Percentiles rank a stretch among this genome's conserved stretches.
phyloP scores from a whole-genome alignment of 1,284 basidiomycete species.

The Fomitopsis pinicola region DNA sequence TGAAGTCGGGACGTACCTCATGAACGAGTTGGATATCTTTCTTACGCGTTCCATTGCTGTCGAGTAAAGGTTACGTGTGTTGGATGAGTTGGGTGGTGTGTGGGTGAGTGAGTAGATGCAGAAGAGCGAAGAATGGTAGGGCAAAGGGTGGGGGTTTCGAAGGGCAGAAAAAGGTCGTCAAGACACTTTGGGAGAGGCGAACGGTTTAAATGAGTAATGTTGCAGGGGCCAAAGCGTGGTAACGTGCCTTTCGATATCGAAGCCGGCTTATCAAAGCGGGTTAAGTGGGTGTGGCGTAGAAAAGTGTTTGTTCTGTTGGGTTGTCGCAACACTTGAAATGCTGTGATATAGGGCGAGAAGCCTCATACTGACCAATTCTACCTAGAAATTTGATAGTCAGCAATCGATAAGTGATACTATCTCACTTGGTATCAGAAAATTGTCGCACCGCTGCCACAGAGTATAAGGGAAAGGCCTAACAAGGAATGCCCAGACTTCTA shows the following conservation, averaged over 20 bases:
- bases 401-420: background rate
- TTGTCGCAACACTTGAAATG: background rate
- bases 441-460: background rate
- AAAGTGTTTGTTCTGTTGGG: background rate
- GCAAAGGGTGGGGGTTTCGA: background rate
- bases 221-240: background rate
- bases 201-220: background rate
- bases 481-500: background rate
- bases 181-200: background rate
- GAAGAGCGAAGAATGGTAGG: background rate
- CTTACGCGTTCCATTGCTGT: conserved; percentile 4
- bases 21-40: conserved; percentile 2
- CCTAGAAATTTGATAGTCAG: background rate
- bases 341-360: background rate
- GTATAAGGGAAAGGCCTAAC: background rate
- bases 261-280: background rate
- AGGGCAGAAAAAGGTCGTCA: background rate
- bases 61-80: background rate
- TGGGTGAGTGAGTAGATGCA: background rate
- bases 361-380: background rate
- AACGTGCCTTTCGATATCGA: background rate
- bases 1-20: background rate
- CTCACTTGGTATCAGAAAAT: background rate
- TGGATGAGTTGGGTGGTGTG: background rate
- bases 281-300: background rate